Conservation (phyloP, 805 yeast species). For the Lipomyces japonicus region DNA sequence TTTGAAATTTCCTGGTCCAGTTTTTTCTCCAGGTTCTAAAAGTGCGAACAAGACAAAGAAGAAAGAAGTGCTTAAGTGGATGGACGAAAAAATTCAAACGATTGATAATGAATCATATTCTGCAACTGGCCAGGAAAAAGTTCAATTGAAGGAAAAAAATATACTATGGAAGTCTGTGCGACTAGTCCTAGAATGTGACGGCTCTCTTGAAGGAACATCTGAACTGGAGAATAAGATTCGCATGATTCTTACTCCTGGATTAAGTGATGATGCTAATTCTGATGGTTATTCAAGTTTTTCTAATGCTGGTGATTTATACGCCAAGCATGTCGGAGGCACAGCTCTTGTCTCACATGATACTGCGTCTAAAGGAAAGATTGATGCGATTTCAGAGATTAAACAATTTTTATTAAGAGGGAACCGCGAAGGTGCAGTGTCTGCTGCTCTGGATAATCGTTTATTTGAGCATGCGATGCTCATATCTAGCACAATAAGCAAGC, state of each 20-base stretch:
- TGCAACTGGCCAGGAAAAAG: conserved; percentile 27
- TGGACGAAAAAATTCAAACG: conserved; percentile 41
- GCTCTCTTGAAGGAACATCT: conserved; percentile 5
- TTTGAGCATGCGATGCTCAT: conserved; percentile 76
- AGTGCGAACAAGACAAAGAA: conserved; percentile 50
- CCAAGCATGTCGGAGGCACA: conserved; percentile 15
- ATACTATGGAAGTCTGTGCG: conserved; percentile 39
- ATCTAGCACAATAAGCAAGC: conserved; percentile 62
- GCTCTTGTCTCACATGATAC: conserved; percentile 5
- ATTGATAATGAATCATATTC: conserved; percentile 30
- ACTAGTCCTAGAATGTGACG: conserved; percentile 33
- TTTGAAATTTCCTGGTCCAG: conserved; percentile 63
- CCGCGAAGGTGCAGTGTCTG: conserved; percentile 59
- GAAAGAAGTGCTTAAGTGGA: conserved; percentile 70
- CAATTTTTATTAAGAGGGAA: conserved; percentile 57
- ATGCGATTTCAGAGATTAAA: conserved; percentile 35
- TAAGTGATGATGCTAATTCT: conserved; percentile 9
- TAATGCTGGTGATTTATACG: conserved; percentile 33
- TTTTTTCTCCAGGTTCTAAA: conserved; percentile 42
- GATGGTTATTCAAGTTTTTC: conserved; percentile 25
- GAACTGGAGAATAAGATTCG: conserved; percentile 23
- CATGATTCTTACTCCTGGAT: conserved; percentile 27
- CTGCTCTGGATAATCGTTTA: conserved; percentile 59
- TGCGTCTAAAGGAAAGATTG: conserved; percentile 8
- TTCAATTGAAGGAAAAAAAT: conserved; percentile 33